A percentile compares a stretch with the other conserved stretches of the same genome.
Conservation (phyloP, 2,329 filamentous ascomycete genomes). For the Torrubiella hemipterigena region DNA sequence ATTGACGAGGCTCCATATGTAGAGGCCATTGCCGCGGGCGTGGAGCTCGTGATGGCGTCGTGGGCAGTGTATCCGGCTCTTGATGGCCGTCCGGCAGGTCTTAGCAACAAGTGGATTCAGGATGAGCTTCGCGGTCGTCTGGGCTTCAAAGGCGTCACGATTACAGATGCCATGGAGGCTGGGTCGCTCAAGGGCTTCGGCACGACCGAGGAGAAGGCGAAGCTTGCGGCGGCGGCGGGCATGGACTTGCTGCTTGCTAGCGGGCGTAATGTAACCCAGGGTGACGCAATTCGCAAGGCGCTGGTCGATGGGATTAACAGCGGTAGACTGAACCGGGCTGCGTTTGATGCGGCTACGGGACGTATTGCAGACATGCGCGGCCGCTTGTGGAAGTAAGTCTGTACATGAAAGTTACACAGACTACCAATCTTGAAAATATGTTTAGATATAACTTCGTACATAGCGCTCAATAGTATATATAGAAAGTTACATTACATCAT, state of each 20-base stretch:
- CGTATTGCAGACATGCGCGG: slow-evolving; percentile 8
- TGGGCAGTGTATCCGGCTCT: slow-evolving; percentile 4
- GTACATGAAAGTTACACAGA: too few relatives aligned
- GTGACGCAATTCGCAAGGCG: slow-evolving; percentile 7
- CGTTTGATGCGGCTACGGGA: slow-evolving; percentile 10
- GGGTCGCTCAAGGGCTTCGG: slow-evolving; percentile 7
- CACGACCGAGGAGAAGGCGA: slow-evolving; percentile 4
- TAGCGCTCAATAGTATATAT: background rate
- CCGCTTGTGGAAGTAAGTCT: slow-evolving; percentile 5
- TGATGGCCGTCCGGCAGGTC: slow-evolving; percentile 6
- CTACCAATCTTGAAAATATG: too few relatives aligned
- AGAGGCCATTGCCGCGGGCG: slow-evolving; percentile 6
- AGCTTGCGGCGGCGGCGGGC: slow-evolving; percentile 8
- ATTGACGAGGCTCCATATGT: slow-evolving; percentile 5
- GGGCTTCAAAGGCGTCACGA: slow-evolving; percentile 9
- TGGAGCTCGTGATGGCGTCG: slow-evolving; percentile 7
- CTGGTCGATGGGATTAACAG: slow-evolving; percentile 6
- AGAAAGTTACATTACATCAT: background rate
- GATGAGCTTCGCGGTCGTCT: slow-evolving; percentile 9
- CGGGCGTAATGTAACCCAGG: slow-evolving; percentile 8
- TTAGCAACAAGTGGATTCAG: slow-evolving; percentile 10
- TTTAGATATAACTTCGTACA: background rate
- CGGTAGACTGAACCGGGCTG: slow-evolving; percentile 4
- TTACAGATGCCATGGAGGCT: slow-evolving; percentile 11
- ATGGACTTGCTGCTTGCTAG: slow-evolving; percentile 11